Base-by-base conservation (phyloP, 2,329 filamentous ascomycete genomes). In the Pezicula neosporulosa region DNA sequence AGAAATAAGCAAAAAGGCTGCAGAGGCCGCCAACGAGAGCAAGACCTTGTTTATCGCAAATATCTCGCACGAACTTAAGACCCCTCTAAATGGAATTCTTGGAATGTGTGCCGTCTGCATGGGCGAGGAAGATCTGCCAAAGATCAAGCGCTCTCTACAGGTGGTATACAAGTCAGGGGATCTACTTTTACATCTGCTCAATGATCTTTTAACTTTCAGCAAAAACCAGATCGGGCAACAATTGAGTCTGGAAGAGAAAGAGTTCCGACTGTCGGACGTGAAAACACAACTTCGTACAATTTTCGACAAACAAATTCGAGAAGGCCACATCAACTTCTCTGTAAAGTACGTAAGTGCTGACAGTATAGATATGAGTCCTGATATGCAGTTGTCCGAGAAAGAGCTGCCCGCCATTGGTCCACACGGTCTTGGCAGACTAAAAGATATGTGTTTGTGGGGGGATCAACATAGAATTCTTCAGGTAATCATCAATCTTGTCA, bases 11-110 rank as follows among this genome's bases (percentile, higher is more conserved):
- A 96, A 96, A 68, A 90, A 90, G 71, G 90, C 90, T 1, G 92
- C 92, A 1, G 92, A 96, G 68, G 88, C 89, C n/a, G 92, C 92
- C 3, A 97, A 96, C 62, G 89, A 96, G 70, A 95, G 90, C 76
- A 99, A 99, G 72, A 97, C 94, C 0, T 77, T 97, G 8, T 97
- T 97, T 72, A 95, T 99, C 56, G 94, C 94, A 16, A 97, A 97
- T 62, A 96, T 97, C 47, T 87, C 83, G 1, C 83, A 86, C 60
- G 82, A 97, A 68, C 77, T 99, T 35, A 95, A 96, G 66, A 99
- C 94, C 1, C 94, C 94, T 0, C 77, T 97, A 51, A 97, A 97
- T 64, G 94, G 93, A 12, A 97, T 97, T 45, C 77, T 99, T 62
- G 94, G 94, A 53, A 94, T 97, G 87, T 92, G 87, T 60, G 88